Base-by-base conservation (phyloP, 495 filamentous ascomycete genomes). In the Hamigera avellanea region DNA sequence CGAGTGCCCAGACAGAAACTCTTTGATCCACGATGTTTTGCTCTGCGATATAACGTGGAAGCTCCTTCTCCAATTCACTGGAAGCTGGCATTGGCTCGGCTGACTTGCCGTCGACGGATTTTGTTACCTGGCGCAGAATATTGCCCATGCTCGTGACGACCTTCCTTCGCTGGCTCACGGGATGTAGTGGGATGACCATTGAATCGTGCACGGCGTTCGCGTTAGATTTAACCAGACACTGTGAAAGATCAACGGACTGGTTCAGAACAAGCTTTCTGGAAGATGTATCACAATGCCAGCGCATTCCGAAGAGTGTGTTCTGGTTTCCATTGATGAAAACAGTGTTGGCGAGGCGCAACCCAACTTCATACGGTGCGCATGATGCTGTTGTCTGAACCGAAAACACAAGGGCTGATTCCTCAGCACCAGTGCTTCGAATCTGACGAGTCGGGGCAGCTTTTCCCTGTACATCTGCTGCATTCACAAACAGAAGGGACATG, bases 81-180 rank as follows among this genome's bases (percentile, higher is more conserved):
- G 83, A 89, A 27, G 87, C 86, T 10, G 85, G 81, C 26, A 72
- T 66, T 7, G 61, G 42, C 23, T 58, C 49, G 8, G 52, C 54
- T 19, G 69, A 64, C 26, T 44, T 42, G 12, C 44, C 45, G 16
- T 61, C 54, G 13, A 69, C 60, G 26, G 76, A 65, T 32, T 63
- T 65, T 8, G 59, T 44, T 32, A 93, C 38, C 23, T 75, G 71
- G 32, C 83, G 76, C 15, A 93, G 54, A 29, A 95, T 89, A 48
- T 93, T 95, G 8, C 87, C 87, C 54, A 91, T 75, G 27, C 81
- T 71, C 14, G 70, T 64, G 12, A 74, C 56, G 37, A 93, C 74
- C 31, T 53, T 68, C 27, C 81, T 70, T 26, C 80, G 68, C 17
- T 64, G 53, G 0, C 81, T 86, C 5, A 93, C 50, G 0, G 81